Conservation (phyloP, 1,139 yeast species). For the Blastobotrys persicus region DNA sequence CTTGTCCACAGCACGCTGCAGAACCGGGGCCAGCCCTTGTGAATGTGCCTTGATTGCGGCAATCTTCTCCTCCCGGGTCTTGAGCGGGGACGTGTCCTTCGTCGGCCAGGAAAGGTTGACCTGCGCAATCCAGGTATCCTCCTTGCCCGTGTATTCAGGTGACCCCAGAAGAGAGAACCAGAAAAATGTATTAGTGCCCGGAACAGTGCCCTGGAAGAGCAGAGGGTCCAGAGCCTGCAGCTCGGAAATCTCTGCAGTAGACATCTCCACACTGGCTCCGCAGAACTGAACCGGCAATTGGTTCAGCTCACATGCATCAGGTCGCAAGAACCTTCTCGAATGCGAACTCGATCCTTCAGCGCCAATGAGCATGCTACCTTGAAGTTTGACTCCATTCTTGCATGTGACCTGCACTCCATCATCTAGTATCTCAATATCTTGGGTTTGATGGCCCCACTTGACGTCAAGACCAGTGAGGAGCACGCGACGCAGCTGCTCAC, state of each 20-base stretch:
- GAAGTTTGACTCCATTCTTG: background rate
- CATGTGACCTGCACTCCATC: conserved; percentile 2
- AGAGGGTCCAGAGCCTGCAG: conserved; percentile 6
- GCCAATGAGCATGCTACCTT: conserved; percentile 1
- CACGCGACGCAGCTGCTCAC: conserved; percentile 3
- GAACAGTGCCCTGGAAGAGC: conserved; percentile 6
- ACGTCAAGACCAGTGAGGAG: background rate
- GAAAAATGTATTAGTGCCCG: conserved; percentile 7
- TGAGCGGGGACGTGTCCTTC: conserved; percentile 2
- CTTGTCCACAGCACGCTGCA: conserved; percentile 3
- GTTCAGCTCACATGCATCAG: conserved; percentile 1
- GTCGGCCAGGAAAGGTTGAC: conserved; percentile 8
- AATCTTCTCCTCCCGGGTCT: conserved; percentile 6
- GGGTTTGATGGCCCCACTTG: conserved; percentile 5
- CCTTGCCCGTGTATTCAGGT: conserved; percentile 2
- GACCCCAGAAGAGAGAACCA: conserved; percentile 6
- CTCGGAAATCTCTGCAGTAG: conserved; percentile 4
- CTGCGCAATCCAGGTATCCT: conserved; percentile 4
- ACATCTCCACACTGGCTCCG: conserved; percentile 6
- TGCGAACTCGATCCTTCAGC: conserved; percentile 4
- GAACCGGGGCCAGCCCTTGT: conserved; percentile 4
- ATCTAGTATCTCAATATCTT: background rate
- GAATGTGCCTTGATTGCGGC: conserved; percentile 3
- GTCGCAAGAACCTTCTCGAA: conserved; percentile 2
- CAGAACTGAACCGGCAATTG: conserved; percentile 7